Base-by-base conservation (phyloP, 306 rosid genomes). In the Fragaria iinumae region DNA sequence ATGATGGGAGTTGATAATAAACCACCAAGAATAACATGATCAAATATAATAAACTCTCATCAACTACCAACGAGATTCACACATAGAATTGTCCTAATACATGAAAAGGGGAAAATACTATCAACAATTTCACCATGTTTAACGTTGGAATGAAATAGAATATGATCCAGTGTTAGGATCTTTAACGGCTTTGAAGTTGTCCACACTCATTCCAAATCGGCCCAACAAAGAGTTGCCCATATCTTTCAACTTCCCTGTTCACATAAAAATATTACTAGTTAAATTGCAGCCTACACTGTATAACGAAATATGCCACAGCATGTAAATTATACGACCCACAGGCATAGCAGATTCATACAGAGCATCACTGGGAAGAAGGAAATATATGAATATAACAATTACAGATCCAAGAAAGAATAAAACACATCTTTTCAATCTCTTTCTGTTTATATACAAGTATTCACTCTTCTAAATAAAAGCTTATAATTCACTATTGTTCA, bases 81-180 rank as follows among this genome's bases (percentile, higher is more conserved):
- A 39, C 21, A 56, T 53, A 72, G 12, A 55, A 38, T 17, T 38
- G 29, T 38, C 47, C 71, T 4, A 20, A 3, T 10, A 18, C 71
- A 66, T 17, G 71, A 41, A 75, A 53, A 53, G 5, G 52, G 67
- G 59, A 76, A 25, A 69, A 38, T 39, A 50, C 50, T 6, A 17
- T 57, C 57, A 55, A 73, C 67, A 56, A 71, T 55, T 55, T 9
- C 62, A 55, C 68, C 9, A 45, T 36, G 13, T 60, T 71, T 56
- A 90, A 27, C 53, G 93, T 72, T 91, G 93, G 89, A 91, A 92
- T 62, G 90, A 84, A 63, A 94, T 23, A 49, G 98, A 94, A 80
- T 94, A 94, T 32, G 96, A 94, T 73, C 98, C 97, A 16, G 97
- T 88, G 84, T 89, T 92, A 34, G 97, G 97, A 84, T 95, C 97